phyloP scores from a whole-genome alignment of 1,284 basidiomycete genomes.

The Cerrena zonata region DNA sequence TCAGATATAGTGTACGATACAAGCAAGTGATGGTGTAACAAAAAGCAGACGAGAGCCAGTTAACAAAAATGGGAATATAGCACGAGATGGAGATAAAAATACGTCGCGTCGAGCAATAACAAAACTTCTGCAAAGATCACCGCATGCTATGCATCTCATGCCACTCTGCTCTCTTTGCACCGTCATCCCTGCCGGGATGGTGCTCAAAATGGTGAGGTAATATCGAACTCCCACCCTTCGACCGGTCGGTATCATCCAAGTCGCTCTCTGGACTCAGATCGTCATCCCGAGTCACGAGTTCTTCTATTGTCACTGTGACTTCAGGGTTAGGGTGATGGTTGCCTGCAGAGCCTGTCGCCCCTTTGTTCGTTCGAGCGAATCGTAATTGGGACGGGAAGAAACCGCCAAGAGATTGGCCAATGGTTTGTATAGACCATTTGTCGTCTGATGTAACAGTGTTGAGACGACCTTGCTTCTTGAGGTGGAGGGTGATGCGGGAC shows the following conservation, averaged over 20 bases:
- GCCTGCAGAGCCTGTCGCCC: background rate
- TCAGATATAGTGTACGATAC: no score
- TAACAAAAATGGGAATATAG: no score
- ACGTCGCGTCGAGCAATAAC: no score
- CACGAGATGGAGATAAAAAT: no score
- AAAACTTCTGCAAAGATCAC: no score
- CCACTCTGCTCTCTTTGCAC: background rate
- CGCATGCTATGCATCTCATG: background rate
- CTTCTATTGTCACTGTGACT: slow-evolving; percentile 7
- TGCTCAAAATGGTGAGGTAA: no score
- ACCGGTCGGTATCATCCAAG: background rate
- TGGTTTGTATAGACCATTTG: background rate
- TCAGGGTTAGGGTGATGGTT: background rate
- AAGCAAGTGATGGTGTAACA: no score
- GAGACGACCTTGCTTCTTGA: slow-evolving; percentile 13
- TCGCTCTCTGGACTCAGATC: background rate
- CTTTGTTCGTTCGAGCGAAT: background rate
- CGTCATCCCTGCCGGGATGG: background rate
- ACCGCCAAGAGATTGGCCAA: no score
- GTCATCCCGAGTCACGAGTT: slow-evolving; percentile 5
- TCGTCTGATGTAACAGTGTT: background rate
- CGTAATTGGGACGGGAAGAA: background rate
- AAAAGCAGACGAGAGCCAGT: no score
- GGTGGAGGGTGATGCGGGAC: slow-evolving; percentile 17
- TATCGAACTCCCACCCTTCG: no score